Conservation (phyloP, 208 protist genomes). For the Porcisia hertigi region DNA sequence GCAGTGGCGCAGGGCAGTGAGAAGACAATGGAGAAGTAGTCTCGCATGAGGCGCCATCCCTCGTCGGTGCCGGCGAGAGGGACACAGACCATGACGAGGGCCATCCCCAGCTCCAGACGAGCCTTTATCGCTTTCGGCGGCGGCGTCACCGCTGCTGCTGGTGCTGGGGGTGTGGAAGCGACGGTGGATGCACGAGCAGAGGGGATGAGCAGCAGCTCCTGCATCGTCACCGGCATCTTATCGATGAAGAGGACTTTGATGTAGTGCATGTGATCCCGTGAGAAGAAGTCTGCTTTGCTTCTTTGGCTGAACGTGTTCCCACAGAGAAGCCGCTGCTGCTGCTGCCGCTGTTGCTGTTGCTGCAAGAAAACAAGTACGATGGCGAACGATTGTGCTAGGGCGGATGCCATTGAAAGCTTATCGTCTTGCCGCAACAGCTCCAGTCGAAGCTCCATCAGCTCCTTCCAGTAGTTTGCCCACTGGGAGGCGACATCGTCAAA, state of each 20-base stretch:
- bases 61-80: constrained; percentile 58
- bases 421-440: constrained; percentile 56
- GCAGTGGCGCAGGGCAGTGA: not conserved
- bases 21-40: constrained; percentile 52
- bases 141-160: constrained; percentile 1
- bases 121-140: constrained; percentile 12
- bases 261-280: constrained; percentile 27
- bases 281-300: constrained; percentile 19
- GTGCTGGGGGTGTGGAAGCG: not conserved
- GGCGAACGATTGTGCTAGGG: constrained; percentile 51
- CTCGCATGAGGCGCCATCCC: constrained; percentile 52
- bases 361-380: constrained; percentile 53
- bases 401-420: constrained; percentile 45
- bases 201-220: constrained; percentile 40
- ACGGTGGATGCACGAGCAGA: not conserved
- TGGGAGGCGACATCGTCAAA: constrained; percentile 54
- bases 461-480: constrained; percentile 69
- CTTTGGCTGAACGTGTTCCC: not conserved
- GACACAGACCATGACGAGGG: constrained; percentile 44
- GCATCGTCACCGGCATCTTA: constrained; percentile 68
- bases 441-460: constrained; percentile 73
- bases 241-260: constrained; percentile 60
- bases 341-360: constrained; percentile 33
- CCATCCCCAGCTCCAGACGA: constrained; percentile 47
- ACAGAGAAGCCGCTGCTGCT: constrained; percentile 1